Base-by-base conservation (phyloP, 73 alveolate genomes). In the Tetrahymena borealis region DNA sequence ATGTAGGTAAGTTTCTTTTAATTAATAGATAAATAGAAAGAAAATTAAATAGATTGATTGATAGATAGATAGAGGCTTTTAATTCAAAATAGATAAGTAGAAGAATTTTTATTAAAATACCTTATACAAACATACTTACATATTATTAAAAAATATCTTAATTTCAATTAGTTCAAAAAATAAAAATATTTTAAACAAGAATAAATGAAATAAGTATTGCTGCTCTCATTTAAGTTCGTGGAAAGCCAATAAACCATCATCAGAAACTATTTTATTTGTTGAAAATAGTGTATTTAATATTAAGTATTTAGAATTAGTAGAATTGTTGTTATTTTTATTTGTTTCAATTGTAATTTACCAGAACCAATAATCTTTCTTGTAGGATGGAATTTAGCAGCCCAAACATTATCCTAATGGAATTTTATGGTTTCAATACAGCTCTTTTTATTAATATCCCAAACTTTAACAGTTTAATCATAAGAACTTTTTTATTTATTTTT, bases 311-410 rank as follows among this genome's bases (percentile, higher is more conserved):
- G 10, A 40, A 40, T 40, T 40, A 40, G 11, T 40, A 40, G 20
- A 40, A 40, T 15, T 5, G 12, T 39, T 9, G 18, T 8, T 40
- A 32, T 4, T 15, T 3, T 15, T 40, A 92, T 78, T 90, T 8
- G 78, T 32, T 78, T 31, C 39, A 93, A 93, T 31, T 1, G 40
- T 40, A n/a, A 93, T 90, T 38, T 39, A 85, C 95, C 95, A 39
- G 60, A 93, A 18, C 78, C 91, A 79, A 40, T 93, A 91, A 93
- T 93, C 95, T 39, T 85, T 93, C 40, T 85, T 78, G 78, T 93
- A 91, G 91, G 91, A 93, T 24, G 95, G 95, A 32, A 31, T 39
- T 79, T 79, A 93, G 90, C 91, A 93, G 77, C 91, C 95, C 77
- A 93, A 79, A 85, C 95, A 85, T 93, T 93, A 41, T 93, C 95